Conservation (phyloP, 805 yeast species). For the Kregervanrija pseudodelftensis region DNA sequence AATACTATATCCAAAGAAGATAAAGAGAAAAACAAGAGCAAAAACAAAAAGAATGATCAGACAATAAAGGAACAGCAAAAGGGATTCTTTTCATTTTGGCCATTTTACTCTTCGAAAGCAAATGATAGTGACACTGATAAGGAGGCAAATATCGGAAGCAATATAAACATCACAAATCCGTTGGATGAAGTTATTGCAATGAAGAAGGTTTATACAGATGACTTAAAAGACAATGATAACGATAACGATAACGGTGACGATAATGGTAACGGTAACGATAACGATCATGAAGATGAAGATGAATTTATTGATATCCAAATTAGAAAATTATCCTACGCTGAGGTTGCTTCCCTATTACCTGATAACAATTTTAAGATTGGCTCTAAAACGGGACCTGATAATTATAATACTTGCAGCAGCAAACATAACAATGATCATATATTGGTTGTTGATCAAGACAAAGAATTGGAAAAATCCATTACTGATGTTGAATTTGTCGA, state of each 20-base stretch:
- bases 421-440: not conserved
- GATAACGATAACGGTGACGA: slow-evolving; percentile 4
- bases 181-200: slow-evolving; percentile 26
- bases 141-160: too few species aligned
- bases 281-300: slow-evolving; percentile 22
- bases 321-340: slow-evolving; percentile 46
- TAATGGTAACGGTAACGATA: slow-evolving; percentile 5
- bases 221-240: not conserved
- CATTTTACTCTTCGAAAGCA: too few species aligned
- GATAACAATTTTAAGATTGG: slow-evolving; percentile 1
- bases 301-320: slow-evolving; percentile 41
- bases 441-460: slow-evolving; percentile 24
- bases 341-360: slow-evolving; percentile 35
- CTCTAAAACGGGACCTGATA: too few species aligned
- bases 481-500: slow-evolving; percentile 27
- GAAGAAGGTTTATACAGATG: slow-evolving; percentile 17
- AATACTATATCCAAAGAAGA: not conserved
- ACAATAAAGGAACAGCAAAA: too few species aligned
- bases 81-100: too few species aligned
- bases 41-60: too few species aligned
- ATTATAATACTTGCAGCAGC: not conserved
- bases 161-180: slow-evolving; percentile 2
- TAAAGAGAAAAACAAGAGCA: not conserved
- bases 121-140: too few species aligned
- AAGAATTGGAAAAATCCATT: slow-evolving; percentile 25